Conservation (phyloP, 768 basidiomycete genomes). For the Lentinula sp. region DNA sequence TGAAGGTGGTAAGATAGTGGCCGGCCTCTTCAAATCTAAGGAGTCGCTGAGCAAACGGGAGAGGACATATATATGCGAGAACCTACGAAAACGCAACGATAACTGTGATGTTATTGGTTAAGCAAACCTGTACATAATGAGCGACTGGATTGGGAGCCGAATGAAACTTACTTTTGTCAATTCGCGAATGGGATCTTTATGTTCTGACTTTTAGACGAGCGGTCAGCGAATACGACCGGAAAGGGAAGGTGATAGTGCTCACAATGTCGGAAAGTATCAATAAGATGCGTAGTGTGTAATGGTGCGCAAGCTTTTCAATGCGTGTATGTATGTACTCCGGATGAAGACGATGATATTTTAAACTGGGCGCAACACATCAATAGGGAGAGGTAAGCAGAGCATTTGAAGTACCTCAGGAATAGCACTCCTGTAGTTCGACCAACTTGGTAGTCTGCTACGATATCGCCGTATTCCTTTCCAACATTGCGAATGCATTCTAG, state of each 20-base stretch:
- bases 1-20: conserved; percentile 85
- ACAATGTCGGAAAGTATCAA: conserved; percentile 92
- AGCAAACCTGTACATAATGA: conserved; percentile 47
- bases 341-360: conserved; percentile 93
- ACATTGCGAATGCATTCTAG: conserved; percentile 83
- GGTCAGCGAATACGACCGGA: neutral
- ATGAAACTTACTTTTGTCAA: conserved; percentile 65
- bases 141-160: neutral
- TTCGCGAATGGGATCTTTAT: conserved; percentile 87
- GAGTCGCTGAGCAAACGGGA: neutral
- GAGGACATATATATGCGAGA: neutral
- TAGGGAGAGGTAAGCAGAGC: neutral
- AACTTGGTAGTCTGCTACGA: conserved; percentile 91
- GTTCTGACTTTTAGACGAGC: conserved; percentile 59
- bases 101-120: conserved; percentile 91
- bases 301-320: conserved; percentile 78
- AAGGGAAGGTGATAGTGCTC: neutral
- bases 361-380: conserved; percentile 32
- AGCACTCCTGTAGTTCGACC: conserved; percentile 90
- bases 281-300: conserved; percentile 80
- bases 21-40: conserved; percentile 85
- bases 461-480: conserved; percentile 91
- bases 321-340: conserved; percentile 94
- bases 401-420: conserved; percentile 67
- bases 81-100: conserved; percentile 88